phyloP scores from a whole-genome alignment of 2,329 filamentous ascomycete genomes.

The Phyllosticta citriasiana region DNA sequence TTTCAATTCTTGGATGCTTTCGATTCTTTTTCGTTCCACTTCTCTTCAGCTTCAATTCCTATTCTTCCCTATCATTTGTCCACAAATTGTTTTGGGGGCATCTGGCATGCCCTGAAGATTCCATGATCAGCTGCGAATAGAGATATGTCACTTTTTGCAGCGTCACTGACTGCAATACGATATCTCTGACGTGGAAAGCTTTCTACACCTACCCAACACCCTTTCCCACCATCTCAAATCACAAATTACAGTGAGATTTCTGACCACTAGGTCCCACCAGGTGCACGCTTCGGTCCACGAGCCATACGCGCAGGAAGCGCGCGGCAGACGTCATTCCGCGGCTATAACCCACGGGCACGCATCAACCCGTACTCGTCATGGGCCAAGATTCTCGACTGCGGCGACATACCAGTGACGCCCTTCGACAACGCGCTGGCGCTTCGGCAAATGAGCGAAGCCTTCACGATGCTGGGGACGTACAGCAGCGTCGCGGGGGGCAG shows the following conservation, averaged over 20 bases:
- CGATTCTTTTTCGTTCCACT: neutral
- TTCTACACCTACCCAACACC: neutral
- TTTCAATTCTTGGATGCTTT: neutral
- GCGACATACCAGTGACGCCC: constrained; percentile 78
- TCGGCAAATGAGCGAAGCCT: constrained; percentile 74
- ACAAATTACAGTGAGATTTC: neutral
- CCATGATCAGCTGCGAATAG: neutral
- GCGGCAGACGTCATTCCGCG: constrained; percentile 68
- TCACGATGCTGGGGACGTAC: constrained; percentile 54
- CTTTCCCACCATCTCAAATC: neutral
- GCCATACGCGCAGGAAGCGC: constrained; percentile 77
- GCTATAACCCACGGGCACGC: constrained; percentile 71
- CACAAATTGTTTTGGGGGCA: too few relatives aligned
- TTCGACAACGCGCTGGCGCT: constrained; percentile 78
- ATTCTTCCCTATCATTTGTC: neutral
- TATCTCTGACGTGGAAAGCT: neutral
- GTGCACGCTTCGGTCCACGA: constrained; percentile 68
- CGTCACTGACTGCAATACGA: neutral
- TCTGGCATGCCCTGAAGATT: neutral
- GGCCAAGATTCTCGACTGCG: constrained; percentile 76
- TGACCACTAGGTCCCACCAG: constrained; percentile 13
- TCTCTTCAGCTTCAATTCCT: neutral
- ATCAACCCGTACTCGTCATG: constrained; percentile 77
- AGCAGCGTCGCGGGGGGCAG: constrained; percentile 25
- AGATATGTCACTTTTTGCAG: too few relatives aligned